Conservation (phyloP, 139 green algal species). For the Microglena sp. region DNA sequence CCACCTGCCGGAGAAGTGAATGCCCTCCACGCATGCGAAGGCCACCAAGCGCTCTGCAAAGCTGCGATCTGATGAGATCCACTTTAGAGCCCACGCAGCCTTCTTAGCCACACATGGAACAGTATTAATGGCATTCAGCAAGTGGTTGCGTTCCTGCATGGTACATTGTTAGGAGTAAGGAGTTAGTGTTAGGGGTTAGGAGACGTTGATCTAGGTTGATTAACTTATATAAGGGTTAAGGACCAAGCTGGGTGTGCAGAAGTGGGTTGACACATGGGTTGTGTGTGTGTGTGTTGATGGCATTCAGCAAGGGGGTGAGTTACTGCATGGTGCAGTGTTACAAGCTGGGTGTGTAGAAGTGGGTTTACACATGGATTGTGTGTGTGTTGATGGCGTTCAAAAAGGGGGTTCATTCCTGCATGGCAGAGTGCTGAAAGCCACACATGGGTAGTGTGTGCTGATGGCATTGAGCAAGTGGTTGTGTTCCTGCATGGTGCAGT, state of each 20-base stretch:
- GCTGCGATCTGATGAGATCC: slow-evolving; percentile 53
- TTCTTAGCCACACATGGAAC: slow-evolving; percentile 50
- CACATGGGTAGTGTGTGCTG: no score
- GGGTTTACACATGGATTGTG: no score
- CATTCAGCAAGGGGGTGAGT: slow-evolving; percentile 68
- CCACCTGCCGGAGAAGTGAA: slow-evolving; percentile 74
- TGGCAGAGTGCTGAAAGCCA: no score
- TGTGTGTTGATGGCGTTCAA: slow-evolving; percentile 88
- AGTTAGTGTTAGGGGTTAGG: no score
- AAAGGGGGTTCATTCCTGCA: slow-evolving; percentile 60
- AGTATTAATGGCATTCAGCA: slow-evolving; percentile 6
- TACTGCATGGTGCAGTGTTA: slow-evolving; percentile 91
- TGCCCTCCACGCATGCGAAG: slow-evolving; percentile 95
- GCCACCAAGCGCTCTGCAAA: slow-evolving; percentile 61
- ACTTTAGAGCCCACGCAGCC: slow-evolving; percentile 92
- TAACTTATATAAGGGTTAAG: slow-evolving; percentile 73
- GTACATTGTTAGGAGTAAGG: not conserved
- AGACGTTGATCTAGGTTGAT: no score
- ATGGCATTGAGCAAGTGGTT: no score
- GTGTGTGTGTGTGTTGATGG: slow-evolving; percentile 89
- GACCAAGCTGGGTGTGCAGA: no score
- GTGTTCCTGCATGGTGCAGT: no score
- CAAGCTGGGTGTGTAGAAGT: slow-evolving; percentile 87
- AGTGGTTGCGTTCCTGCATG: slow-evolving; percentile 5
- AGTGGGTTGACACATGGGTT: no score